Evolutionary conservation across 768 basidiomycete genomes (phyloP).

Genomic region (Lyophyllum shimeji): DNA sequence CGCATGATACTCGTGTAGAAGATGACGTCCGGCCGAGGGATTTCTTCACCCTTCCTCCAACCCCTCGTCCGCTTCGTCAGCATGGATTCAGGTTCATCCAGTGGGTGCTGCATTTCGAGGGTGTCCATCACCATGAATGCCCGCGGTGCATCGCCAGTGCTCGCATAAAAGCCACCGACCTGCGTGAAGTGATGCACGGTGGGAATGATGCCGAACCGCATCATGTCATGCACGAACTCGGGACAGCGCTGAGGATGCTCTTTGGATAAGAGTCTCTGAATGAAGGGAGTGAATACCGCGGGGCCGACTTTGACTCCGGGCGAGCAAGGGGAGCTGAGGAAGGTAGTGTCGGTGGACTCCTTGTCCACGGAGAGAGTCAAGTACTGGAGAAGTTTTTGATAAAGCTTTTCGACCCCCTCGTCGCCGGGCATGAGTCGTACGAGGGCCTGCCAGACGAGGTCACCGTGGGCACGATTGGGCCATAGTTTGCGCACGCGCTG

Average conservation of each 20-base stretch:
- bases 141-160: conserved; percentile 29
- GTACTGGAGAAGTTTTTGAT: conserved; percentile 39
- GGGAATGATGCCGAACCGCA: conserved; percentile 42
- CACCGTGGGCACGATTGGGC: conserved; percentile 32
- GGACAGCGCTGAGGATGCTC: conserved; percentile 32
- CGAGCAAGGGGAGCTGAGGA: conserved; percentile 25
- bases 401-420: conserved; percentile 34
- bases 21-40: conserved; percentile 27
- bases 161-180: conserved; percentile 45
- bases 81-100: conserved; percentile 1
- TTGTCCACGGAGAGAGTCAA: conserved; percentile 10
- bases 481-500: conserved; percentile 27
- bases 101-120: conserved; percentile 30
- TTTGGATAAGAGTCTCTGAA: conserved; percentile 36
- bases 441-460: conserved; percentile 42
- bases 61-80: not conserved
- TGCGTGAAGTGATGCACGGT: conserved; percentile 48
- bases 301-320: conserved; percentile 27
- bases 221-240: conserved; percentile 54
- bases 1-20: conserved; percentile 37
- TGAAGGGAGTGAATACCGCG: conserved; percentile 53
- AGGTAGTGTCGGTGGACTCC: conserved; percentile 9
- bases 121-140: conserved; percentile 42
- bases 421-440: conserved; percentile 21
- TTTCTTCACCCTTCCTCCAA: conserved; percentile 2